Evolutionary conservation across 2,329 filamentous ascomycete species (phyloP).

Genomic region (Sporothrix sp.): DNA sequence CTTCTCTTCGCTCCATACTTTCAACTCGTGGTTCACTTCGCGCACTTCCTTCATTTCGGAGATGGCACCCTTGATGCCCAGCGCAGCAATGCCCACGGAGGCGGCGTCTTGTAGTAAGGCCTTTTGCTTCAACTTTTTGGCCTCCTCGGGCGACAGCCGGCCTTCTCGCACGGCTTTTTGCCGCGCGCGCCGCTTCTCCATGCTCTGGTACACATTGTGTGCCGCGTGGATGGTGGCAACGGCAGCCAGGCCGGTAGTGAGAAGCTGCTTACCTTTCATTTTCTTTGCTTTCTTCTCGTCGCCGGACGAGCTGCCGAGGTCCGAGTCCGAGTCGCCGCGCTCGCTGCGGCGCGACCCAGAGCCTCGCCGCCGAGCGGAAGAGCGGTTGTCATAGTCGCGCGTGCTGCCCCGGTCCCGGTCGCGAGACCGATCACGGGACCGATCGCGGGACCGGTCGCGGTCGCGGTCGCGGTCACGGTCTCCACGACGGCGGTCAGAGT

Average conservation of each 20-base stretch:
- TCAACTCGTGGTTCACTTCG: slow-evolving; percentile 39
- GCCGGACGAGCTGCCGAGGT: slow-evolving; percentile 48
- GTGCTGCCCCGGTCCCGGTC: slow-evolving; percentile 26
- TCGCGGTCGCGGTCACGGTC: slow-evolving; percentile 24
- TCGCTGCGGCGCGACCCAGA: slow-evolving; percentile 27
- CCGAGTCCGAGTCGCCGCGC: slow-evolving; percentile 39
- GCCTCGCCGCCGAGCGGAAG: slow-evolving; percentile 29
- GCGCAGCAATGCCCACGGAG: slow-evolving; percentile 47
- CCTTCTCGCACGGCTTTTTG: slow-evolving; percentile 46
- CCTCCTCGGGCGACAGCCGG: slow-evolving; percentile 39
- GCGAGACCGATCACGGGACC: slow-evolving; percentile 20
- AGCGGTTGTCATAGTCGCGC: slow-evolving; percentile 37
- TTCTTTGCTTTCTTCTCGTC: slow-evolving; percentile 45
- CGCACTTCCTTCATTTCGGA: slow-evolving; percentile 47
- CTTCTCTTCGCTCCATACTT: slow-evolving; percentile 41
- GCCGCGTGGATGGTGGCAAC: slow-evolving; percentile 52
- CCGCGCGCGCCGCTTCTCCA: slow-evolving; percentile 45
- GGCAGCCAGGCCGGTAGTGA: slow-evolving; percentile 46
- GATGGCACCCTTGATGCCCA: slow-evolving; percentile 48
- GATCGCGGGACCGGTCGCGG: slow-evolving; percentile 22
- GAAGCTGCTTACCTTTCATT: slow-evolving; percentile 53
- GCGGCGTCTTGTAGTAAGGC: slow-evolving; percentile 48
- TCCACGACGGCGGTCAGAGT: slow-evolving; percentile 16
- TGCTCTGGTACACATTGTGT: slow-evolving; percentile 48
- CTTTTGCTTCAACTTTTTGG: slow-evolving; percentile 48